Percentiles rank a stretch among this genome's conserved stretches.
Conservation (phyloP, 2,329 filamentous ascomycete species). For the Pleoardoris graminearum region DNA sequence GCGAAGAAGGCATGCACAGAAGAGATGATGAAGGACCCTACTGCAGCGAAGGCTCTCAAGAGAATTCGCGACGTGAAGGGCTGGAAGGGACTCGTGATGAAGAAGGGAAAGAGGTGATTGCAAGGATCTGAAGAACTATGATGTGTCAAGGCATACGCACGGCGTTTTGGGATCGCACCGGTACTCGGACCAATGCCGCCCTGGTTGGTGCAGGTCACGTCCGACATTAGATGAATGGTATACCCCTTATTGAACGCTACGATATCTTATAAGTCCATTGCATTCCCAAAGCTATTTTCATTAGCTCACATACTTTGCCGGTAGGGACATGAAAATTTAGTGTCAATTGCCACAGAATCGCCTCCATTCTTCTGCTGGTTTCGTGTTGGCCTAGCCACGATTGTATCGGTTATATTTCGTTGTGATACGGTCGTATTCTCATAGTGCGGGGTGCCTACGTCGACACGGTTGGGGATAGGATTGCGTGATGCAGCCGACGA, state of each 20-base stretch:
- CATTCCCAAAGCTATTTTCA: background rate
- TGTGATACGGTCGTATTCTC: background rate
- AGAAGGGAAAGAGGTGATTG: slow-evolving; percentile 40
- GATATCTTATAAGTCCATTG: background rate
- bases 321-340: background rate
- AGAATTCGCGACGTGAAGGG: slow-evolving; percentile 42
- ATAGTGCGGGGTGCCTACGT: background rate
- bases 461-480: background rate
- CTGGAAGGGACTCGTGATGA: slow-evolving; percentile 43
- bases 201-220: slow-evolving; percentile 2
- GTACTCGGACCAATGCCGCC: background rate
- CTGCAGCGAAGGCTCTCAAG: slow-evolving; percentile 35
- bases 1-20: slow-evolving; percentile 41
- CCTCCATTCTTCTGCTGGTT: background rate
- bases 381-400: background rate
- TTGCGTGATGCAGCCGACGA: slow-evolving; percentile 9
- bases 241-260: slow-evolving; percentile 5
- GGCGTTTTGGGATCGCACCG: background rate
- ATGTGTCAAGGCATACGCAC: slow-evolving; percentile 4
- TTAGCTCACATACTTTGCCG: background rate
- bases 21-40: slow-evolving; percentile 34
- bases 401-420: background rate
- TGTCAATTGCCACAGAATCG: background rate
- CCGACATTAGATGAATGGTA: slow-evolving; percentile 9
- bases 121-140: background rate